Percentiles rank a stretch among this genome's conserved stretches.
phyloP scores from a whole-genome alignment of 1,139 yeast genomes.

The Yamadazyma dushanensis region DNA sequence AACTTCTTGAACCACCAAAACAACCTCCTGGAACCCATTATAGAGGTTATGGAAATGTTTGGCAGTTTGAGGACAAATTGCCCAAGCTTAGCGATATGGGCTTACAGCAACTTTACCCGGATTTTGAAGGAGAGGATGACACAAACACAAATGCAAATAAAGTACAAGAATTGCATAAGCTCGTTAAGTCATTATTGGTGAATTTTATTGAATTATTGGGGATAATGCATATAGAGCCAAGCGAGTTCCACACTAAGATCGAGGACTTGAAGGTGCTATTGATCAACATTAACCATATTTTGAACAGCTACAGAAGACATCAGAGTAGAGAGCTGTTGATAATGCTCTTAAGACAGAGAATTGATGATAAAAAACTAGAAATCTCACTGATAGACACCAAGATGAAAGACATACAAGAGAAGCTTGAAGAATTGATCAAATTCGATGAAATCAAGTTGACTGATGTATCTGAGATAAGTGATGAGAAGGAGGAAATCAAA shows the following conservation, averaged over 20 bases:
- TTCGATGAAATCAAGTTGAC: conserved; percentile 9
- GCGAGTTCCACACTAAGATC: conserved; percentile 60
- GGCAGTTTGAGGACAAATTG: conserved; percentile 74
- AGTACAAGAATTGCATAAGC: conserved; percentile 65
- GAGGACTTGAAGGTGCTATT: conserved; percentile 73
- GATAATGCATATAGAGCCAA: conserved; percentile 68
- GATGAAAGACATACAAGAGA: conserved; percentile 43
- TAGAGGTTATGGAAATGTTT: conserved; percentile 76
- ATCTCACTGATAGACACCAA: conserved; percentile 51
- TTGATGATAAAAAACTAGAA: conserved; percentile 53
- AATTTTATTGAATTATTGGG: conserved; percentile 77
- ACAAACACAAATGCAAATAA: conserved; percentile 47
- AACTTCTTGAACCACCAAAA: conserved; percentile 63
- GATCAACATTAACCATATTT: conserved; percentile 78
- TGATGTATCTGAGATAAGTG: conserved; percentile 5
- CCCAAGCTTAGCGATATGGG: conserved; percentile 70
- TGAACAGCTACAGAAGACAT: conserved; percentile 86
- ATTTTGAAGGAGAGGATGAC: conserved; percentile 34
- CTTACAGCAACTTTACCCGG: conserved; percentile 61
- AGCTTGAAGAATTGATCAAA: conserved; percentile 32
- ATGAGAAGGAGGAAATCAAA: conserved; percentile 15
- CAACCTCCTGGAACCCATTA: conserved; percentile 63
- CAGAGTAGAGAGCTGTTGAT: conserved; percentile 83
- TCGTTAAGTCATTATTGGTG: conserved; percentile 66
- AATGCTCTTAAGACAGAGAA: conserved; percentile 64